phyloP scores from a whole-genome alignment of 371 early-diverging fungal genomes.

The Ecytonucleospora hepatopenaei region DNA sequence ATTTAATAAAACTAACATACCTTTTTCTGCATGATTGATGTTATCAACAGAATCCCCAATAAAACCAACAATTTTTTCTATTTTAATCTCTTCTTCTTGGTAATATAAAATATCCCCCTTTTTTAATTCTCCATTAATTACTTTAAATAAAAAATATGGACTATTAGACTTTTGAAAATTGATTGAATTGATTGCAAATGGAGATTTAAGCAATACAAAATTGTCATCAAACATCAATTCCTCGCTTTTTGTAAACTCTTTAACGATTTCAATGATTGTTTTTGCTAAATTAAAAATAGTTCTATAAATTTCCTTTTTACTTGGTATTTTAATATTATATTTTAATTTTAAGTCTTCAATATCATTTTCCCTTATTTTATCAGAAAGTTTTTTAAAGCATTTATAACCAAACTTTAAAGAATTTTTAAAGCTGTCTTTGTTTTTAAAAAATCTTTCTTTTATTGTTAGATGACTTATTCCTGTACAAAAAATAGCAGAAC shows the following conservation, averaged over 20 bases:
- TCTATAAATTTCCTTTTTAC: constrained; percentile 32
- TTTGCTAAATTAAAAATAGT: constrained; percentile 30
- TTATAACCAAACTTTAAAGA: constrained; percentile 28
- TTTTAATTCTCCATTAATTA: not conserved
- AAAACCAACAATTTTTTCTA: constrained; percentile 40
- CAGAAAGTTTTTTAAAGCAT: constrained; percentile 25
- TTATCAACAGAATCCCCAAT: constrained; percentile 21
- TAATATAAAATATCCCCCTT: too few species aligned
- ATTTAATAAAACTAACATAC: constrained; percentile 29
- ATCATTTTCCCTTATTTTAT: constrained; percentile 31
- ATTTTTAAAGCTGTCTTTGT: too few species aligned
- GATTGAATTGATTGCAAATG: not conserved
- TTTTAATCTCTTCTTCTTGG: not conserved
- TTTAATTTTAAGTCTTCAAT: constrained; percentile 20
- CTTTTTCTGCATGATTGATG: constrained; percentile 9
- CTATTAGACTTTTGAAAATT: not conserved
- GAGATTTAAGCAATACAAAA: not conserved
- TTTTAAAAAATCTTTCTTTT: constrained; percentile 12
- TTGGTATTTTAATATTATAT: constrained; percentile 19
- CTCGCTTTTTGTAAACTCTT: not conserved
- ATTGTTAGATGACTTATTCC: constrained; percentile 31
- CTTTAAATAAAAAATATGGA: not conserved
- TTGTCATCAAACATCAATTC: not conserved
- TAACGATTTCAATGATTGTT: constrained; percentile 32
- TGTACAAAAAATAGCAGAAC: constrained; percentile 33